phyloP scores from a whole-genome alignment of 1,139 yeast genomes.

The Sugiyamaella sp. region DNA sequence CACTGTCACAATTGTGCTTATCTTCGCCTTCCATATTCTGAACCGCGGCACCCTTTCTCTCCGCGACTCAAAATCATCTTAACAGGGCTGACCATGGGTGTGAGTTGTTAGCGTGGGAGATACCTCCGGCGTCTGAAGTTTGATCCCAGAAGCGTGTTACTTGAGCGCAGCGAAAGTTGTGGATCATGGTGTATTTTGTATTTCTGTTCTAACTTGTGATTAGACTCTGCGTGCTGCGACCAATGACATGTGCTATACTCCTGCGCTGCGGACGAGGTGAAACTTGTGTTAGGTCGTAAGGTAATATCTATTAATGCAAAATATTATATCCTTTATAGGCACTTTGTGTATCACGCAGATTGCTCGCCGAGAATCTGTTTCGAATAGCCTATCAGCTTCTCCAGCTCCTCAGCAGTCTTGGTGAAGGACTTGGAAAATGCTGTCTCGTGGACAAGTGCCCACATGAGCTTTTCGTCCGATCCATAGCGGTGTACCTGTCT shows the following conservation, averaged over 20 bases:
- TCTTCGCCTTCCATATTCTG: constrained; percentile 66
- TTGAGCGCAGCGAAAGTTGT: no score
- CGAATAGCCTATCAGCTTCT: constrained; percentile 44
- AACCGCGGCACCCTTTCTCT: constrained; percentile 29
- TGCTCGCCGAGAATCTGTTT: constrained; percentile 53
- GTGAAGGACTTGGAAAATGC: constrained; percentile 54
- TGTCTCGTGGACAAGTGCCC: constrained; percentile 54
- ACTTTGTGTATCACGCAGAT: constrained; percentile 13
- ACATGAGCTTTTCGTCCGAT: constrained; percentile 29
- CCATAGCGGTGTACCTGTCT: neutral
- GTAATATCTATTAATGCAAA: neutral
- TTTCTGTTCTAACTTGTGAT: no score
- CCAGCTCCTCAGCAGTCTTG: constrained; percentile 49
- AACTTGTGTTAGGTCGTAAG: no score
- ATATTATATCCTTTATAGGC: neutral
- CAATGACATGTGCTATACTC: no score
- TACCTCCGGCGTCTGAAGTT: no score
- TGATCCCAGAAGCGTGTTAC: no score
- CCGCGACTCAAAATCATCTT: constrained; percentile 14
- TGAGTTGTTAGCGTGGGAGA: no score
- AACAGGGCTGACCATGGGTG: constrained; percentile 1
- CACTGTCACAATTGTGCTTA: constrained; percentile 66
- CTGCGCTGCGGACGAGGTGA: no score
- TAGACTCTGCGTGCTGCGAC: no score
- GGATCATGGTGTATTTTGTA: no score